A percentile compares a stretch with the other conserved stretches of the same genome.
Evolutionary conservation across 805 yeast genomes (phyloP).

Genomic region (Yamadazyma insecticola): DNA sequence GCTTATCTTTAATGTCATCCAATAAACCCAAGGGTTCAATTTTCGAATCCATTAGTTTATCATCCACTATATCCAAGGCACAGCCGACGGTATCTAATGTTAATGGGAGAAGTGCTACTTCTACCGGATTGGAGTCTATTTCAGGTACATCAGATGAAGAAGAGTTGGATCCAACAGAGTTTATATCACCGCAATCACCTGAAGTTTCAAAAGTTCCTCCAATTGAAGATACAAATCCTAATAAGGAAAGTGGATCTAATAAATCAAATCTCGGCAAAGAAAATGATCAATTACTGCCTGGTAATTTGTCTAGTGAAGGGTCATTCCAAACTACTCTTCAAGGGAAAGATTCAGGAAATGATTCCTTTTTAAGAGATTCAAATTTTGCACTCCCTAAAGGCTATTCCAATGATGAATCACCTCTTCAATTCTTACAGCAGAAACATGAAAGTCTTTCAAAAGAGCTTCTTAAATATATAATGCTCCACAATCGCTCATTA

Average conservation of each 20-base stretch:
- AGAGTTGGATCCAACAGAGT: conserved; percentile 23
- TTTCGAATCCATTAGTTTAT: conserved; percentile 11
- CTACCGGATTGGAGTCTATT: conserved; percentile 1
- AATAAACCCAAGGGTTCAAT: too few relatives aligned
- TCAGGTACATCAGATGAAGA: conserved; percentile 7
- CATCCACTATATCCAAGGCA: conserved; percentile 7
- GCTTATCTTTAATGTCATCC: too few relatives aligned
- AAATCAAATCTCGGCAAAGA: not conserved
- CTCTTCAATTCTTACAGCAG: conserved; percentile 9
- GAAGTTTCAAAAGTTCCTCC: not conserved
- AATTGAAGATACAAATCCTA: not conserved
- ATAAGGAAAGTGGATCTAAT: not conserved
- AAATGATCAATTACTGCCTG: not conserved
- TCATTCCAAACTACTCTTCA: not conserved
- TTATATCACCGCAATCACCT: conserved; percentile 15
- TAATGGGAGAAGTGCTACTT: not conserved
- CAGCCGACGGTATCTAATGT: too few relatives aligned
- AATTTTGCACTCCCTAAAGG: not conserved
- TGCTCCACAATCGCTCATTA: conserved; percentile 15
- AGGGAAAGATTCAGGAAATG: conserved; percentile 2
- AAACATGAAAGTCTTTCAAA: conserved; percentile 1
- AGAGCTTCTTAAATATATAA: conserved; percentile 4
- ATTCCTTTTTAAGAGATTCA: conserved; percentile 2
- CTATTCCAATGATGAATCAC: conserved; percentile 1
- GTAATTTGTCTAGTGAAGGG: not conserved